Base-by-base conservation (phyloP, 148 eudicot species). In the Cornus kousa region DNA sequence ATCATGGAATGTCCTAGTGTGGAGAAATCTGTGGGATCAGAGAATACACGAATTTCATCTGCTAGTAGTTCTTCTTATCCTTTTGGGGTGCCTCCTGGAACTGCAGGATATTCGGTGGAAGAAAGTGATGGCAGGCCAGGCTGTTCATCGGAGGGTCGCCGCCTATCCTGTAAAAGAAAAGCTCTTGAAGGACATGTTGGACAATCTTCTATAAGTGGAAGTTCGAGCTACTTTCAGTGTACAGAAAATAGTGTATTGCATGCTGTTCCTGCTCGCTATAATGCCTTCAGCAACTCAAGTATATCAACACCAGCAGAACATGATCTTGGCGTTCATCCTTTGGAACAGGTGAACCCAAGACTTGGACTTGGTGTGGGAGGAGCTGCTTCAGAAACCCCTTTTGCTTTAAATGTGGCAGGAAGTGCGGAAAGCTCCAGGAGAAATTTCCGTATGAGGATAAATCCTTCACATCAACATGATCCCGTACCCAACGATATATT, bases 141-240 rank as follows among this genome's bases (percentile, higher is more conserved):
- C 32, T 78, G 75, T 81, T 85, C 92, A 46, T 35, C 87, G 78
- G 97, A 91, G 70, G 89, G 86, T 74, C 89, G 92, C 17, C 91
- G 91, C 67, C 39, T 80, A 31, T 86, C 98, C 9, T 89, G 97
- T 81, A 97, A 97, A 85, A 86, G 99, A 77, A 97, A 97, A 80
- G 83, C 89, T 64, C 76, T 89, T 78, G 99, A 94, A 82, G 90
- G 83, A 57, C 82, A 84, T 78, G 83, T 53, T 43, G 95, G 98
- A 20, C 98, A 88, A 77, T 92, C 99, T 55, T 97, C 99, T 80
- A 84, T 69, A 67, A 76, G 87, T 80, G 97, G 91, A 80, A 87
- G 89, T 70, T 77, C 88, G 4, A 81, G 59, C 62, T 78, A 67
- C 81, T 87, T 85, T 80, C 84, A 88, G 31, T 80, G 84, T 72